Percentiles rank a stretch among this genome's conserved stretches.
phyloP scores from a whole-genome alignment of 306 rosid species.

The Comarum palustre region DNA sequence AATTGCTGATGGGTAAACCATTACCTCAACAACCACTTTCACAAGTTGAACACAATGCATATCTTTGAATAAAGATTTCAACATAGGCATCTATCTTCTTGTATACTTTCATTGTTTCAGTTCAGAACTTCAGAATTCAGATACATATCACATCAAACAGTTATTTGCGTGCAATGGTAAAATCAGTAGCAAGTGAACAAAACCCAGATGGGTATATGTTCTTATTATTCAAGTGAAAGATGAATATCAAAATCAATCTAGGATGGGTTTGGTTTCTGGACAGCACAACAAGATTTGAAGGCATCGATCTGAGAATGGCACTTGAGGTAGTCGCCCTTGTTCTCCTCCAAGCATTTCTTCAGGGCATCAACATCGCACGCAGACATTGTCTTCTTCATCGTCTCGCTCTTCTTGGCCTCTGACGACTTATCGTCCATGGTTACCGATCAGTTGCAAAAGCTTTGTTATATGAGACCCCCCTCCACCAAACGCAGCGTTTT shows the following conservation, averaged over 20 bases:
- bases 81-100: neutral
- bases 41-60: neutral
- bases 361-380: slow-evolving; percentile 82
- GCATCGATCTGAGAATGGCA: slow-evolving; percentile 80
- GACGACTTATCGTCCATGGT: slow-evolving; percentile 43
- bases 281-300: slow-evolving; percentile 66
- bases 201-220: slow-evolving; percentile 17
- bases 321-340: slow-evolving; percentile 73
- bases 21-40: neutral
- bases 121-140: too few relatives aligned
- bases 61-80: slow-evolving; percentile 3
- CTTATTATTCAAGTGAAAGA: neutral
- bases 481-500: neutral
- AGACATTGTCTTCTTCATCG: slow-evolving; percentile 41
- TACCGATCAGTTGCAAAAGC: neutral
- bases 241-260: slow-evolving; percentile 8
- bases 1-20: neutral
- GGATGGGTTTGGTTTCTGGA: slow-evolving; percentile 50
- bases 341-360: slow-evolving; percentile 83
- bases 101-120: neutral
- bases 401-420: slow-evolving; percentile 29
- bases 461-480: neutral
- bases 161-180: neutral
- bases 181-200: neutral
- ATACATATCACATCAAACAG: neutral